Percentiles rank a stretch among this genome's conserved stretches.
These are phyloP conservation scores for Thelonectria blattea DNA, from an alignment of 2,329 filamentous ascomycete genomes.

Conservation along the genomic window DNA sequence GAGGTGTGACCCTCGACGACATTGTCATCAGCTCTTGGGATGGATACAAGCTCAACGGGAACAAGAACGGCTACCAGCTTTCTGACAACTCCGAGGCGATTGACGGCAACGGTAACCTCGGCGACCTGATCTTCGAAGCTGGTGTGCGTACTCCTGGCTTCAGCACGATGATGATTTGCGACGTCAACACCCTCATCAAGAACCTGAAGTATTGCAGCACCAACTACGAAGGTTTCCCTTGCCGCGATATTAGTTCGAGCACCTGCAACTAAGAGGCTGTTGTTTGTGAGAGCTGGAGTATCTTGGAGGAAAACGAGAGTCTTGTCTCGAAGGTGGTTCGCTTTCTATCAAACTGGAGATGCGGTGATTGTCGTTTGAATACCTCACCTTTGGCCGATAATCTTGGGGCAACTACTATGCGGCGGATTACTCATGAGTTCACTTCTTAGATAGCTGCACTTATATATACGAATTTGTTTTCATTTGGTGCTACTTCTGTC, in stretches of 20 bases:
- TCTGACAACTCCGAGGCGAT: background rate
- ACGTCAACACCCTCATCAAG: background rate
- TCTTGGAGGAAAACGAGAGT: background rate
- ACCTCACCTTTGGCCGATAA: too few species aligned
- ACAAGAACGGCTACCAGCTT: constrained; percentile 8
- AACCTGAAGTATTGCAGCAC: constrained; percentile 6
- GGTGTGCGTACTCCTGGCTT: constrained; percentile 5
- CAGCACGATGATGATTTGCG: constrained; percentile 1
- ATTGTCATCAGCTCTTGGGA: constrained; percentile 13
- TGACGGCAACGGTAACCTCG: background rate
- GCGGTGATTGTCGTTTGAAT: too few species aligned
- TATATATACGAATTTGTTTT: too few species aligned
- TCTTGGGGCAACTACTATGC: too few species aligned
- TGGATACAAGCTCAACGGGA: constrained; percentile 8
- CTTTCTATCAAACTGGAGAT: too few species aligned
- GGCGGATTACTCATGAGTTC: too few species aligned
- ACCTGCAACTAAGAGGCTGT: background rate
- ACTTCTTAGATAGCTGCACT: too few species aligned
- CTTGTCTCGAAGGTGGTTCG: background rate
- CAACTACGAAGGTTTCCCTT: constrained; percentile 1
- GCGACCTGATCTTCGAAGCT: constrained; percentile 9
- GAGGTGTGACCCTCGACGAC: constrained; percentile 7
- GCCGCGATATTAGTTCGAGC: background rate
- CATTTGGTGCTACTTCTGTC: too few species aligned
- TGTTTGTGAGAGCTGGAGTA: background rate